Base-by-base conservation (phyloP, 2,329 filamentous ascomycete species). In the Epichloe coenophiala region DNA sequence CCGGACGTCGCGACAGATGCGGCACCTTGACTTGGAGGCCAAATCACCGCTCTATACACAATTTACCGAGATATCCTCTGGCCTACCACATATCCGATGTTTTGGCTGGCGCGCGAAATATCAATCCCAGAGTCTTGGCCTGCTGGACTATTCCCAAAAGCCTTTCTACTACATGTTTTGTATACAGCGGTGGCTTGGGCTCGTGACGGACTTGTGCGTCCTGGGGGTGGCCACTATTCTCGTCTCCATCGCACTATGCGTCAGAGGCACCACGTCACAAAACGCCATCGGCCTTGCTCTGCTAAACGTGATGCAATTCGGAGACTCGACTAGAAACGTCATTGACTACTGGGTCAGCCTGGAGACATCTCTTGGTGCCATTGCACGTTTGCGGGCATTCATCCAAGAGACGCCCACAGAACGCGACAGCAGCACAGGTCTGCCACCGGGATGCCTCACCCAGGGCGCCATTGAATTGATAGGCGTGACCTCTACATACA, bases 1-100 rank as follows among this genome's bases (percentile, higher is more conserved):
- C 1, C 67, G 71, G 5, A 79, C 76, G 1, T 78, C 76, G 0
- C 68, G 76, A 0, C 77, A 79, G 55, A 62, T 81, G 3, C 71
- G 76, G 36, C 66, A 74, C 15, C 60, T 80, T 21, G 77, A 80
- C 45, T 64, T 80, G 1, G 74, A 80, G 55, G 69, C 74, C 1
- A 72, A 72, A 43, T 68, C 75, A 0, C 71, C 70, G 0, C 63
- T 80, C 0, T 72, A 61, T 27, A 64, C 63, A 0, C 63, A 57
- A 38, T 65, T 72, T 17, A 51, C 71, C 3, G 69, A 72, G 51
- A 65, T 65, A 1, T 60, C 31, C 23, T 49, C 59, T 45, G 56
- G 60, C 3, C n/a, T 62, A 3, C 54, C 56, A 13, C 59, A 57
- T 1, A 60, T 63, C 21, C 59, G 58, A 9, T 56, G 59, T 3